Conservation (phyloP, 768 basidiomycete genomes). For the Pleurotus djamor region DNA sequence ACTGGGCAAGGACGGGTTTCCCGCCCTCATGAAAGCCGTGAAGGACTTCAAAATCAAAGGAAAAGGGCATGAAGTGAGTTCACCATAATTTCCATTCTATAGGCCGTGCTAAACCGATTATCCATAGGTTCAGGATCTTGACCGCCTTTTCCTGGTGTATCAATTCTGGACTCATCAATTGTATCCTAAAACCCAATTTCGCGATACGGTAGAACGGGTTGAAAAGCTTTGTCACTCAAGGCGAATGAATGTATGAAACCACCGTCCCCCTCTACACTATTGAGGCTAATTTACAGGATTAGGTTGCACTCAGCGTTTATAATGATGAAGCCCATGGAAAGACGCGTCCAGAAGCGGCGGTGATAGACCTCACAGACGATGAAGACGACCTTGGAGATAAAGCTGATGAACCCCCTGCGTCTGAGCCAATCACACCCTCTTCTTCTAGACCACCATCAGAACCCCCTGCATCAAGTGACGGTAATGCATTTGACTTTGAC, state of each 20-base stretch:
- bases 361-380: slow-evolving; percentile 21
- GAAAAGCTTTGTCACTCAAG: slow-evolving; percentile 88
- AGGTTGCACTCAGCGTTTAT: slow-evolving; percentile 79
- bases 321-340: slow-evolving; percentile 58
- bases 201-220: slow-evolving; percentile 80
- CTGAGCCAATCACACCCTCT: slow-evolving; percentile 20
- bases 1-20: slow-evolving; percentile 75
- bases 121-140: slow-evolving; percentile 76
- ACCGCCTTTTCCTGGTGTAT: slow-evolving; percentile 77
- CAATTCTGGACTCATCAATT: slow-evolving; percentile 95
- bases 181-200: slow-evolving; percentile 87
- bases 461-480: slow-evolving; percentile 34
- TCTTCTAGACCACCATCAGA: slow-evolving; percentile 30
- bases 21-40: slow-evolving; percentile 69
- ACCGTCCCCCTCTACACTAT: background rate
- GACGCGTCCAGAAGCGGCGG: slow-evolving; percentile 12
- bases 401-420: slow-evolving; percentile 16
- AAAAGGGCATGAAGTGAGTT: slow-evolving; percentile 86
- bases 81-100: too few species aligned
- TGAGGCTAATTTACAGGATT: slow-evolving; percentile 5
- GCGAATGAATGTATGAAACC: slow-evolving; percentile 72
- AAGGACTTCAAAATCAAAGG: slow-evolving; percentile 82
- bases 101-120: background rate
- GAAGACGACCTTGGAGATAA: slow-evolving; percentile 17
- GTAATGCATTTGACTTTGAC: slow-evolving; percentile 17